These are phyloP conservation scores for Dalechampia spathulata DNA, from an alignment of 441 rosid species.

Conservation along the genomic window DNA sequence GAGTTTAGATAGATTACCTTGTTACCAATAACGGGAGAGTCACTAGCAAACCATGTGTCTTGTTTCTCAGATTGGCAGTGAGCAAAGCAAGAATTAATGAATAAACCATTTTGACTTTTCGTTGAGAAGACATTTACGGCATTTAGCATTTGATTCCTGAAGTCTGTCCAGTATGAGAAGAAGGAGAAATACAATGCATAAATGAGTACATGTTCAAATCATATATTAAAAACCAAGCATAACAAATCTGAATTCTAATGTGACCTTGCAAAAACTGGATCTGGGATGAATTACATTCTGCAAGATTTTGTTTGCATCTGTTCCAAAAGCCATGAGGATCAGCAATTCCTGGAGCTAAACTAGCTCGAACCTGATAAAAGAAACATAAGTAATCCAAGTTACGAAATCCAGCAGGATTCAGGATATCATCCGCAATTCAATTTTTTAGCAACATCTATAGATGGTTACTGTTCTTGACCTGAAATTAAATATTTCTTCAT, in stretches of 20 bases:
- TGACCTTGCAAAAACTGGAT: conserved; percentile 77
- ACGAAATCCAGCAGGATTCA: too few species aligned
- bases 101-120: conserved; percentile 61
- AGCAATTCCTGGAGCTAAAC: conserved; percentile 76
- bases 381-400: not conserved
- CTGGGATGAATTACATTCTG: conserved; percentile 54
- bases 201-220: not conserved
- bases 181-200: not conserved
- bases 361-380: conserved; percentile 48
- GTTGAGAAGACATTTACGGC: conserved; percentile 46
- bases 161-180: conserved; percentile 40
- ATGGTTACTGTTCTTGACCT: not conserved
- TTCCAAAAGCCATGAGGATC: conserved; percentile 88
- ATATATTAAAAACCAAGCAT: conserved; percentile 1
- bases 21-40: conserved; percentile 62
- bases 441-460: not conserved
- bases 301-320: conserved; percentile 65
- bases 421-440: too few species aligned
- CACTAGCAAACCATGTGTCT: conserved; percentile 86
- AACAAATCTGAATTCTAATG: not conserved
- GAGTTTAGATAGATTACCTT: conserved; percentile 38
- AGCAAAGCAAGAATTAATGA: conserved; percentile 91
- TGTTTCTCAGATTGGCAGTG: conserved; percentile 97
- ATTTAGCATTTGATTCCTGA: conserved; percentile 76
- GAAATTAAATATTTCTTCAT: too few species aligned